Conservation (phyloP, 768 basidiomycete genomes). For the Boletus reticulatus region DNA sequence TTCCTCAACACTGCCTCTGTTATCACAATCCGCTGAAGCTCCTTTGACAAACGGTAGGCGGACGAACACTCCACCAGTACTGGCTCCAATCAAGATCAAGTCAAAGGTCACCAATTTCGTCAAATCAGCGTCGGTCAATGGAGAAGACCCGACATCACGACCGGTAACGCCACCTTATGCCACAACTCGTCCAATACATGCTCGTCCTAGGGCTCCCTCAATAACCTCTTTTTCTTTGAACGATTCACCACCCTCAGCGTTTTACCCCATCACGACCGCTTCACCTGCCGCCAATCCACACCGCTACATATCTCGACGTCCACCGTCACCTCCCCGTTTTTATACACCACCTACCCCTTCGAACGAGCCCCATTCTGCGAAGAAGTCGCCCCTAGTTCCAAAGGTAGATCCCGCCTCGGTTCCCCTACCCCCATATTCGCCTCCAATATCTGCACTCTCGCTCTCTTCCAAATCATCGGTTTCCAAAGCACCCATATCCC, state of each 20-base stretch:
- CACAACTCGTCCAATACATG: slow-evolving; percentile 29
- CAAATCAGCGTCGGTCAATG: slow-evolving; percentile 26
- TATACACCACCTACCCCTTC: slow-evolving; percentile 23
- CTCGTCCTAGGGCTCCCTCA: slow-evolving; percentile 30
- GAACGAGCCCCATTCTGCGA: slow-evolving; percentile 21
- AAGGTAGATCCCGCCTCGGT: slow-evolving; percentile 56
- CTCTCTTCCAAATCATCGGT: slow-evolving; percentile 76
- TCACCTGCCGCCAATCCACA: slow-evolving; percentile 58
- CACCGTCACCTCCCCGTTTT: slow-evolving; percentile 34
- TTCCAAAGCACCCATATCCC: slow-evolving; percentile 51
- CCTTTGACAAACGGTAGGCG: slow-evolving; percentile 9
- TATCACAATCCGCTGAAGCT: slow-evolving; percentile 16
- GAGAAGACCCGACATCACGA: slow-evolving; percentile 37
- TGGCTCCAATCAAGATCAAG: slow-evolving; percentile 46
- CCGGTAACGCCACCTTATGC: slow-evolving; percentile 33
- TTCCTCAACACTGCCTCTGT: slow-evolving; percentile 13
- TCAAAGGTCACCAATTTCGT: slow-evolving; percentile 58
- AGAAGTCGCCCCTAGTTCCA: slow-evolving; percentile 12
- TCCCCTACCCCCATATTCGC: slow-evolving; percentile 68
- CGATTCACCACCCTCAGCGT: slow-evolving; percentile 28
- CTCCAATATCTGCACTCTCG: slow-evolving; percentile 68
- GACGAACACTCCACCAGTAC: slow-evolving; percentile 15
- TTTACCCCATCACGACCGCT: slow-evolving; percentile 59
- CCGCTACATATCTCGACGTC: slow-evolving; percentile 42
- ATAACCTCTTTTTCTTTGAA: slow-evolving; percentile 28